These are phyloP conservation scores for Fusarium heterosporum DNA, from an alignment of 2,329 filamentous ascomycete genomes.

Conservation along the genomic window DNA sequence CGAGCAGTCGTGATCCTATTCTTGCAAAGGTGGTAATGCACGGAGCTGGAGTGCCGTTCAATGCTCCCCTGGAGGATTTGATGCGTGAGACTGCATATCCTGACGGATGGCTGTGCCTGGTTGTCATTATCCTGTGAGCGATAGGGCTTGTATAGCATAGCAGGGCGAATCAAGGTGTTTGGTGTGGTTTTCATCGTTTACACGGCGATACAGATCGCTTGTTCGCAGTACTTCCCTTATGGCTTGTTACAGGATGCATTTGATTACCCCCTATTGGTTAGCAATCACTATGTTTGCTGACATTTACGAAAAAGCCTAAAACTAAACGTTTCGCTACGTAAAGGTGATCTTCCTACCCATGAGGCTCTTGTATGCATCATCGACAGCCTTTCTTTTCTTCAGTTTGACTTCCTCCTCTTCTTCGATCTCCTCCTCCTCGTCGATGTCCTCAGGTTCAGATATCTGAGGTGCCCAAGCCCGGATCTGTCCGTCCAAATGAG, in stretches of 20 bases:
- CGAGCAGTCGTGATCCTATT: slow-evolving; percentile 84
- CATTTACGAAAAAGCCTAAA: not conserved
- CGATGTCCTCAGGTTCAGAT: slow-evolving; percentile 62
- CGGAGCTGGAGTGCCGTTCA: slow-evolving; percentile 84
- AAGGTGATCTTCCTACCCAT: slow-evolving; percentile 79
- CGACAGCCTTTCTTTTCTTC: slow-evolving; percentile 80
- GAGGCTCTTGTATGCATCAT: slow-evolving; percentile 82
- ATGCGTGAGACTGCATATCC: slow-evolving; percentile 86
- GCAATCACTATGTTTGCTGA: not conserved
- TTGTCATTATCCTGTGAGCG: slow-evolving; percentile 74
- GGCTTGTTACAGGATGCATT: slow-evolving; percentile 7
- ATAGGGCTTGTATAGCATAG: slow-evolving; percentile 12
- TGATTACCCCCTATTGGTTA: slow-evolving; percentile 5
- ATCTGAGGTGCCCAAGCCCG: slow-evolving; percentile 78
- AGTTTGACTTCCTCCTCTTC: slow-evolving; percentile 60
- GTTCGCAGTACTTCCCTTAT: not conserved
- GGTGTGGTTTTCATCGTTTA: slow-evolving; percentile 1
- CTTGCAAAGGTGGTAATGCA: slow-evolving; percentile 88
- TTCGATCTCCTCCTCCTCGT: slow-evolving; percentile 58
- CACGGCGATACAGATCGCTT: slow-evolving; percentile 6
- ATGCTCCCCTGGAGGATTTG: slow-evolving; percentile 82
- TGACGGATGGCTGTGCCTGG: slow-evolving; percentile 91
- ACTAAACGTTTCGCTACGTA: slow-evolving; percentile 43
- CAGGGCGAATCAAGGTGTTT: slow-evolving; percentile 35
- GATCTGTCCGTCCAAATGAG: slow-evolving; percentile 86